Percentiles rank a stretch among this genome's conserved stretches.
Evolutionary conservation across 2,329 filamentous ascomycete species (phyloP).

Genomic region (Oidium heveae): DNA sequence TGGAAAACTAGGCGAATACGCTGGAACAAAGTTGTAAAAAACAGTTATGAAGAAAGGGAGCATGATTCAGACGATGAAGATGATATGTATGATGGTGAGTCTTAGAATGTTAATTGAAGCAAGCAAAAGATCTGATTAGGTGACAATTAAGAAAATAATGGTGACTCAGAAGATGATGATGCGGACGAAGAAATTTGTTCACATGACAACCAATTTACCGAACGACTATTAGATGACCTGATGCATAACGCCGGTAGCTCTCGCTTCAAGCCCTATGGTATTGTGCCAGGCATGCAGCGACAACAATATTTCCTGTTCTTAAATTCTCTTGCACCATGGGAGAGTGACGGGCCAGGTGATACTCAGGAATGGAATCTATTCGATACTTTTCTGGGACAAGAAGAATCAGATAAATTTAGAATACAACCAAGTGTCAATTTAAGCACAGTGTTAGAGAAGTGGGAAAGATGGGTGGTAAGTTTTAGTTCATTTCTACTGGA

Average conservation of each 20-base stretch:
- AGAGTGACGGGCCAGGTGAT: conserved; percentile 1
- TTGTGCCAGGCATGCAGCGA: background rate
- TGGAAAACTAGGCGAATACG: background rate
- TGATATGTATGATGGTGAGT: background rate
- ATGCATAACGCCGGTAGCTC: background rate
- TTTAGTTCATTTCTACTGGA: background rate
- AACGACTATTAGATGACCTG: background rate
- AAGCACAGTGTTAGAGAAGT: background rate
- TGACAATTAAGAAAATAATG: background rate
- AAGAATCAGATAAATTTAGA: background rate
- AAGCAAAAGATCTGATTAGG: background rate
- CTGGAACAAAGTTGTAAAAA: background rate
- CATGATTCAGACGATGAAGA: background rate
- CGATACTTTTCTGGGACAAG: background rate
- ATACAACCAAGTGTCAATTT: background rate
- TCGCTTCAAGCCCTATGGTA: background rate
- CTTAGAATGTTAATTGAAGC: background rate
- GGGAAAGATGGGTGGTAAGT: conserved; percentile 1
- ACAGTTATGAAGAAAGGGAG: background rate
- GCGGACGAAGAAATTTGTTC: background rate
- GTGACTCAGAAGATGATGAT: background rate
- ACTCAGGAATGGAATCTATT: conserved; percentile 2
- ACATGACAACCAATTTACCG: background rate
- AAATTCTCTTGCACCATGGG: background rate
- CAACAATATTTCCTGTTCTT: background rate